Percentiles rank a stretch among this genome's conserved stretches.
These are phyloP conservation scores for Physaria fendleri DNA, from an alignment of 345 rosid species.

Conservation along the genomic window DNA sequence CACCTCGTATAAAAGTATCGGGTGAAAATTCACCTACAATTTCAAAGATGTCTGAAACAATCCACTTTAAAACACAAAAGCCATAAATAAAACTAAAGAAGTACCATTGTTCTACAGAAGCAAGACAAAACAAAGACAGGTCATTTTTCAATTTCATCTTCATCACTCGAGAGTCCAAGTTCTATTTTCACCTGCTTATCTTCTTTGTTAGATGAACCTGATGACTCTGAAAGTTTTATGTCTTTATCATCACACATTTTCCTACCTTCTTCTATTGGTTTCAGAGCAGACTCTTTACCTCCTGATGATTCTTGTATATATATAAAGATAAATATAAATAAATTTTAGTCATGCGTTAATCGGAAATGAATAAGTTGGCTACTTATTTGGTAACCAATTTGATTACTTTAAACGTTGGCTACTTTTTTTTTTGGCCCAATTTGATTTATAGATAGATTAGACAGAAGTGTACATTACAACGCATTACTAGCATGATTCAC, in stretches of 20 bases:
- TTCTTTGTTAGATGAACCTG: constrained; percentile 17
- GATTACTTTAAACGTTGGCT: too few species aligned
- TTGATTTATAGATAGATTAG: too few species aligned
- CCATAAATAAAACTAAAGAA: neutral
- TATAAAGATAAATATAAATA: too few species aligned
- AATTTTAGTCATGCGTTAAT: too few species aligned
- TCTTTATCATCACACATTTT: neutral
- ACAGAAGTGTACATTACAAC: too few species aligned
- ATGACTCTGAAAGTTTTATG: constrained; percentile 12
- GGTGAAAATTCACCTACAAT: constrained; percentile 11
- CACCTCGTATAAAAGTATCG: constrained; percentile 3
- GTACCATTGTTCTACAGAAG: neutral
- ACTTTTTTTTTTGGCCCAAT: too few species aligned
- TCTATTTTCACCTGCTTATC: constrained; percentile 24
- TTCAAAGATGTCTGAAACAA: neutral
- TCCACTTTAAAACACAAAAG: neutral
- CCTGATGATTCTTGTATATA: constrained; percentile 27
- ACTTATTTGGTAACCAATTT: too few species aligned
- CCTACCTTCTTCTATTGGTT: constrained; percentile 16
- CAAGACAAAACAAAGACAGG: neutral
- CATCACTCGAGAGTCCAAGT: constrained; percentile 31
- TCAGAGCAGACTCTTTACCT: constrained; percentile 11
- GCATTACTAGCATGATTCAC: too few species aligned
- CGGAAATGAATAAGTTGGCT: too few species aligned
- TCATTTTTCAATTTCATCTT: constrained; percentile 33